phyloP scores from a whole-genome alignment of 495 filamentous ascomycete species.

The Trichoderma virens region DNA sequence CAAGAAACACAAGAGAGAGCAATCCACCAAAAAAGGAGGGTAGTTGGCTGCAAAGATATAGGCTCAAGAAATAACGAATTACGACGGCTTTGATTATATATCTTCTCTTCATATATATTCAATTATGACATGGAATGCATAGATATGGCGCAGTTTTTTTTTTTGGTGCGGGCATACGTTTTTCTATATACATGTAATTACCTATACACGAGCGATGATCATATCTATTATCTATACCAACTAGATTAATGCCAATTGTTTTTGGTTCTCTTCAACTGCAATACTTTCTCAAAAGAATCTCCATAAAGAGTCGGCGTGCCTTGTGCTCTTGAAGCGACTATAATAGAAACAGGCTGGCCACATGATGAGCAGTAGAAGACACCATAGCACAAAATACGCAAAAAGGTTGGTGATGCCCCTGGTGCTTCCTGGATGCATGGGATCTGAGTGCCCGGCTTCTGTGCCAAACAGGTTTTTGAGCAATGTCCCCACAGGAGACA shows the following conservation, averaged over 20 bases:
- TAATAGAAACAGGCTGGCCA: constrained; percentile 25
- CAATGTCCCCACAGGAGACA: constrained; percentile 9
- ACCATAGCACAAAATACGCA: constrained; percentile 18
- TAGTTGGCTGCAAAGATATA: constrained; percentile 7
- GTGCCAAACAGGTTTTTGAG: constrained; percentile 14
- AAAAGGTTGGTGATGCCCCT: constrained; percentile 21
- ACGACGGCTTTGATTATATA: background rate
- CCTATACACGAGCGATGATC: background rate
- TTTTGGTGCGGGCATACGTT: background rate
- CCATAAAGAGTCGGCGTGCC: constrained; percentile 25
- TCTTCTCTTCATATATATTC: background rate
- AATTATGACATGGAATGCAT: background rate
- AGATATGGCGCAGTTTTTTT: too few relatives aligned
- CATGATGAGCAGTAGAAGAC: constrained; percentile 16
- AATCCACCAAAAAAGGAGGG: background rate
- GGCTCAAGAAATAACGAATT: background rate
- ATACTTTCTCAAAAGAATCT: constrained; percentile 21
- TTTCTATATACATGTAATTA: background rate
- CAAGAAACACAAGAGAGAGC: background rate
- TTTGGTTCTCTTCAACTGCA: background rate
- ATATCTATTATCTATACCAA: background rate
- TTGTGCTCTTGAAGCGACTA: constrained; percentile 22
- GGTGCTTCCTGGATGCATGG: background rate
- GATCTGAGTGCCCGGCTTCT: constrained; percentile 5
- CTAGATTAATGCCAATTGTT: background rate